These are phyloP conservation scores for Arabis alpina DNA, from an alignment of 345 rosid species.

Conservation along the genomic window DNA sequence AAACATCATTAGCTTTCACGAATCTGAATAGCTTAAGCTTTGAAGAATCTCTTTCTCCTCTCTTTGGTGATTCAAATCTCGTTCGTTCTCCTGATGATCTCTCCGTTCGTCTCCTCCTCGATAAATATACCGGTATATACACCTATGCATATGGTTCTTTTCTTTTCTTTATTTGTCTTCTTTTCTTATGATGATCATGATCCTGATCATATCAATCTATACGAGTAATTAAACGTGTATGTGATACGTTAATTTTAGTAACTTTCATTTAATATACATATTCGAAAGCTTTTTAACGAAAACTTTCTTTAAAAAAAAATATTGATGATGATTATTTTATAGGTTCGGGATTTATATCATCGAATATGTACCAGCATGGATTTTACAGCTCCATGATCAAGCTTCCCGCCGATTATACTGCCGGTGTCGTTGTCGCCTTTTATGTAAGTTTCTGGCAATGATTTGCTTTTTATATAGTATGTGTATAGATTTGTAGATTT, in stretches of 20 bases:
- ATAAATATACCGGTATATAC: conserved; percentile 68
- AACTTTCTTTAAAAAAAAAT: no score
- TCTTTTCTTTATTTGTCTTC: no score
- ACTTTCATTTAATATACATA: no score
- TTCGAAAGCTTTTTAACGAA: no score
- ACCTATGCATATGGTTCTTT: neutral
- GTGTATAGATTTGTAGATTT: neutral
- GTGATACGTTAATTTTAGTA: no score
- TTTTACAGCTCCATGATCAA: conserved; percentile 89
- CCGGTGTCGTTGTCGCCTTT: conserved; percentile 89
- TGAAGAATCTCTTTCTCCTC: conserved; percentile 79
- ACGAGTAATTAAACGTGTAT: no score
- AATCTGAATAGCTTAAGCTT: conserved; percentile 66
- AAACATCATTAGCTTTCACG: conserved; percentile 47
- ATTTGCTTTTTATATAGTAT: no score
- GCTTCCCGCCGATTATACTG: conserved; percentile 79
- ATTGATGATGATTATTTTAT: neutral
- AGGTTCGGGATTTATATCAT: conserved; percentile 93
- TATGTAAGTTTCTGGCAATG: conserved; percentile 55
- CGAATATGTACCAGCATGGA: conserved; percentile 79
- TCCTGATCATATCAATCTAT: neutral
- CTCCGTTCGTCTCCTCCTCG: conserved; percentile 87
- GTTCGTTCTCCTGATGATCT: conserved; percentile 75
- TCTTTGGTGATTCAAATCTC: conserved; percentile 82
- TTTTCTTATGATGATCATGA: neutral